These are phyloP conservation scores for Physcia stellaris DNA, from an alignment of 495 filamentous ascomycete genomes.

Conservation along the genomic window DNA sequence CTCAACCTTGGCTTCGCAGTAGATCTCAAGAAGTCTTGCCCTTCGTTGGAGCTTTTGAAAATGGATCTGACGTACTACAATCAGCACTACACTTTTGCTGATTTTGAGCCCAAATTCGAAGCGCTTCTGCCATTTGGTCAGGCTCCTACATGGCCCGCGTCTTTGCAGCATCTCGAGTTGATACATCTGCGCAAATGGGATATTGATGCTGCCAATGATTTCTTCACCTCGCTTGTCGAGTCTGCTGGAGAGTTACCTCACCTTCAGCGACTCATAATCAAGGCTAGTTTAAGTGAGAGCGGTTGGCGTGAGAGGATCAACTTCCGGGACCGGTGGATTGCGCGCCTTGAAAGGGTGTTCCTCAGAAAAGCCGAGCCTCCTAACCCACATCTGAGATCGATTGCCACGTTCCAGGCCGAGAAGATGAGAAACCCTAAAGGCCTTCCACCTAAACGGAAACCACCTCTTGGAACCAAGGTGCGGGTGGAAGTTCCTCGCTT, in stretches of 20 bases:
- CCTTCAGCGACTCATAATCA: constrained; percentile 53
- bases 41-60: constrained; percentile 49
- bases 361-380: constrained; percentile 41
- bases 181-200: constrained; percentile 60
- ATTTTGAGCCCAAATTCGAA: constrained; percentile 58
- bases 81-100: constrained; percentile 37
- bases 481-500: too few relatives aligned
- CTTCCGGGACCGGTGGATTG: constrained; percentile 60
- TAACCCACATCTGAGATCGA: constrained; percentile 19
- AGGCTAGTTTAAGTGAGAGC: constrained; percentile 46
- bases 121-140: constrained; percentile 43
- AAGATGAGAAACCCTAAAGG: too few relatives aligned
- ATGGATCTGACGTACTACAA: constrained; percentile 62
- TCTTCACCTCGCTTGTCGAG: constrained; percentile 64
- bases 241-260: constrained; percentile 45
- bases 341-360: constrained; percentile 49
- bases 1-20: constrained; percentile 60
- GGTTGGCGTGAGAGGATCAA: constrained; percentile 65
- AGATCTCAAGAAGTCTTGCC: constrained; percentile 45
- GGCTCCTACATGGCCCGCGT: constrained; percentile 61
- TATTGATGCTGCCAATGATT: constrained; percentile 46
- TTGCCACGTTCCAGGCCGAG: constrained; percentile 23
- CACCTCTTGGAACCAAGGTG: too few relatives aligned
- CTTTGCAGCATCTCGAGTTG: constrained; percentile 55
- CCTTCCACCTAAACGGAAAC: too few relatives aligned